Conservation (phyloP, 2,329 filamentous ascomycete species). For the Aspergillus sp. region DNA sequence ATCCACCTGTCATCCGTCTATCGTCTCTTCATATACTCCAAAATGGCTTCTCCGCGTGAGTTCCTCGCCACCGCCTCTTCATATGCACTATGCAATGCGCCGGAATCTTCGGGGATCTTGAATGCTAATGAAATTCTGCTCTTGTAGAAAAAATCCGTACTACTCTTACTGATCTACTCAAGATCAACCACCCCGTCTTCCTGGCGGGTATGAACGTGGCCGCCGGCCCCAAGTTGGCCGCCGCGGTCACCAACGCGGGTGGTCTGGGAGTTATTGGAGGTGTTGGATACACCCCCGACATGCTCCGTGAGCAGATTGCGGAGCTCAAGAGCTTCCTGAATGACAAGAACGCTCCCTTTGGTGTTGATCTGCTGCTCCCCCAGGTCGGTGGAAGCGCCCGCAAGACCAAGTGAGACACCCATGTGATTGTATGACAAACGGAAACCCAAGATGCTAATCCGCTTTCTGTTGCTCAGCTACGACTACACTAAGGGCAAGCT, state of each 20-base stretch:
- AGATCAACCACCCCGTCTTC: conserved; percentile 95
- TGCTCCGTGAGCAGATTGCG: conserved; percentile 91
- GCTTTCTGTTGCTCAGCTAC: conserved; percentile 63
- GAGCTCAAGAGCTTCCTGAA: conserved; percentile 70
- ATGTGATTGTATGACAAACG: conserved; percentile 5
- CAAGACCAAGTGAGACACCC: conserved; percentile 75
- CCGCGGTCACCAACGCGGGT: conserved; percentile 94
- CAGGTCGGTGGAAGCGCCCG: conserved; percentile 92
- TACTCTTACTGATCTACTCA: conserved; percentile 89
- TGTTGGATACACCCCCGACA: conserved; percentile 88
- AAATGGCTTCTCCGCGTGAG: conserved; percentile 81
- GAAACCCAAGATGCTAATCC: conserved; percentile 14
- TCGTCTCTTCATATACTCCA: conserved; percentile 12
- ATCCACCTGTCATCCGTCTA: conserved; percentile 12
- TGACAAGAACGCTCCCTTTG: conserved; percentile 26
- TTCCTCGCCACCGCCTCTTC: conserved; percentile 23
- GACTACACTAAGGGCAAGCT: conserved; percentile 99
- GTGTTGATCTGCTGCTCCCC: conserved; percentile 67
- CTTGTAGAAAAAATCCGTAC: conserved; percentile 83
- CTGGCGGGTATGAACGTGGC: conserved; percentile 99
- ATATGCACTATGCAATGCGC: conserved; percentile 23
- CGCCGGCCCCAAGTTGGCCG: conserved; percentile 91
- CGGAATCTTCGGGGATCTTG: background rate
- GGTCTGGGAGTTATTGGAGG: conserved; percentile 96
- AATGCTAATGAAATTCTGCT: background rate